Conservation (phyloP, 257 asterid genomes). For the Lithospermum erythrorhizon region DNA sequence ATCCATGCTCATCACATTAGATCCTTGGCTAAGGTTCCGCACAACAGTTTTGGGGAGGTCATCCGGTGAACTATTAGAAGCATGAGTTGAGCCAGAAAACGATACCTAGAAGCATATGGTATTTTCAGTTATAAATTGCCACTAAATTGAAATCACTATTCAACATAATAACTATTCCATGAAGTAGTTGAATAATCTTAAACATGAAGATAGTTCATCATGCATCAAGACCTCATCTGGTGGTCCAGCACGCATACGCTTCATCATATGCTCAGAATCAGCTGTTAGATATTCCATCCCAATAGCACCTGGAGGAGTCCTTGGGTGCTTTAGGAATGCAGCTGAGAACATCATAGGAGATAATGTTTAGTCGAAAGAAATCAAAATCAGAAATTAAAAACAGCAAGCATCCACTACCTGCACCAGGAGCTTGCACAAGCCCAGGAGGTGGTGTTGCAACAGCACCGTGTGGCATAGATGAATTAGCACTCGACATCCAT, state of each 20-base stretch:
- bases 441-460: constrained; percentile 23
- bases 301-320: constrained; percentile 48
- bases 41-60: constrained; percentile 65
- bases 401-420: background rate
- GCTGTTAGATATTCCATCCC: constrained; percentile 56
- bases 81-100: constrained; percentile 52
- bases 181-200: background rate
- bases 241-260: constrained; percentile 50
- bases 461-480: constrained; percentile 13
- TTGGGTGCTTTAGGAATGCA: constrained; percentile 52
- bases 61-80: constrained; percentile 42
- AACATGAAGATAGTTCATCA: background rate
- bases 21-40: constrained; percentile 62
- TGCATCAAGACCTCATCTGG: constrained; percentile 35
- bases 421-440: constrained; percentile 13
- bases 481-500: constrained; percentile 51
- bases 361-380: background rate
- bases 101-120: constrained; percentile 28
- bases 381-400: background rate
- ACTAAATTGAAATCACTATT: background rate
- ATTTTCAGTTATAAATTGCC: constrained; percentile 1
- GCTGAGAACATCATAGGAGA: constrained; percentile 20
- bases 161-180: background rate
- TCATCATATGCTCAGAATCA: constrained; percentile 54
- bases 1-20: constrained; percentile 71